These are phyloP conservation scores for Cyclotella atomus DNA, from an alignment of 108 stramenopile species.

Conservation along the genomic window DNA sequence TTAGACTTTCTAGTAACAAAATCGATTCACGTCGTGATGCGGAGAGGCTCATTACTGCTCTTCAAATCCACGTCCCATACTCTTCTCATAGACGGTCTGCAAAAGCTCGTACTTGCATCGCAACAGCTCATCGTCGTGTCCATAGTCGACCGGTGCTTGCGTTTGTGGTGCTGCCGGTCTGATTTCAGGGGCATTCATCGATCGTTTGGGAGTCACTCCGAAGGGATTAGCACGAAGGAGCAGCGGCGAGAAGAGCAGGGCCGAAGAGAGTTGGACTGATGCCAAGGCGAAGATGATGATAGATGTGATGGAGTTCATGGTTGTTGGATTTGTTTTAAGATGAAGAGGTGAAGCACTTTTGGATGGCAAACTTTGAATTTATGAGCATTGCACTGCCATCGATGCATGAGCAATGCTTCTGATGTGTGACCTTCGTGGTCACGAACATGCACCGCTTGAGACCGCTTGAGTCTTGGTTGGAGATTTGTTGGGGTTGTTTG, in stretches of 20 bases:
- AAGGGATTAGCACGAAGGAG: conserved; percentile 25
- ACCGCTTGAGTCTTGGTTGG: too few relatives aligned
- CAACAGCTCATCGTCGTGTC: conserved; percentile 31
- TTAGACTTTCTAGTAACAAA: not conserved
- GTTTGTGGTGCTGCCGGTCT: not conserved
- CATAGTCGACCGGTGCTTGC: conserved; percentile 14
- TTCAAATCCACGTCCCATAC: conserved; percentile 21
- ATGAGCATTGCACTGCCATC: too few relatives aligned
- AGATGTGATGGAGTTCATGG: conserved; percentile 13
- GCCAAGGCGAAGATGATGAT: conserved; percentile 9
- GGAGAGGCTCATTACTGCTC: not conserved
- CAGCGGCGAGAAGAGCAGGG: conserved; percentile 26
- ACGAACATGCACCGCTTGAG: too few relatives aligned
- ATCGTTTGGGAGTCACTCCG: not conserved
- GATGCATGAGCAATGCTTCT: too few relatives aligned
- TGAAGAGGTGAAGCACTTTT: not conserved
- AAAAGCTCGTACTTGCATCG: conserved; percentile 30
- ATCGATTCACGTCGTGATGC: not conserved
- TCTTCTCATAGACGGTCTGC: conserved; percentile 25
- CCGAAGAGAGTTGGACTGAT: conserved; percentile 6
- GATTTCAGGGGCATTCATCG: not conserved
- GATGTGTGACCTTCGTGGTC: too few relatives aligned
- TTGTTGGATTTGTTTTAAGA: not conserved
- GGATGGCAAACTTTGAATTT: not conserved
- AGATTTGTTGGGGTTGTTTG: too few relatives aligned